Evolutionary conservation across 805 yeast species (phyloP).

Genomic region (Candida boleticola): DNA sequence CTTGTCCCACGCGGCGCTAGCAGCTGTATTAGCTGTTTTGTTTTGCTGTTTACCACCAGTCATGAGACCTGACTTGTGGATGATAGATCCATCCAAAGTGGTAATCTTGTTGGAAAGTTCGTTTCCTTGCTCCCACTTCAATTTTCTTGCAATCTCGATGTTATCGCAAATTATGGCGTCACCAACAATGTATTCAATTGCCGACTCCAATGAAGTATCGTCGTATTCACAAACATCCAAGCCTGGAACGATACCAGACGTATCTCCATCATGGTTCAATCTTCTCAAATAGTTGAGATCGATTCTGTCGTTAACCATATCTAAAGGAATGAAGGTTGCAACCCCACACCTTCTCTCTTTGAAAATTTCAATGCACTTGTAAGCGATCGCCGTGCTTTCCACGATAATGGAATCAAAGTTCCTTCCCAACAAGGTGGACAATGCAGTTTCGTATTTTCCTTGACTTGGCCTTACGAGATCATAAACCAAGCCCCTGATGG

Average conservation of each 20-base stretch:
- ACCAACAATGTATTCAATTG: conserved; percentile 77
- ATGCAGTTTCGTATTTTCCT: conserved; percentile 68
- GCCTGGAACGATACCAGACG: conserved; percentile 59
- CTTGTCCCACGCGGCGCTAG: conserved; percentile 64
- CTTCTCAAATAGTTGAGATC: conserved; percentile 55
- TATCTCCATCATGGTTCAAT: conserved; percentile 24
- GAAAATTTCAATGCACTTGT: conserved; percentile 72
- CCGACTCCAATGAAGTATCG: conserved; percentile 67
- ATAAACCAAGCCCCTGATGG: conserved; percentile 77
- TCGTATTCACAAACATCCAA: conserved; percentile 68
- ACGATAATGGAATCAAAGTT: conserved; percentile 83
- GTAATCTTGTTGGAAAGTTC: conserved; percentile 55
- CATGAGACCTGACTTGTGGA: conserved; percentile 86
- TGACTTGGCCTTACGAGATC: conserved; percentile 79
- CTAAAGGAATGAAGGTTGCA: conserved; percentile 86
- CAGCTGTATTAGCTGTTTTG: conserved; percentile 36
- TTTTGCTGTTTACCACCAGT: conserved; percentile 76
- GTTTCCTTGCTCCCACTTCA: conserved; percentile 54
- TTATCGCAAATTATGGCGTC: conserved; percentile 76
- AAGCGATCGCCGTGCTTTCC: conserved; percentile 65
- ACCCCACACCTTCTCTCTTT: conserved; percentile 84
- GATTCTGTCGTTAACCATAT: conserved; percentile 58
- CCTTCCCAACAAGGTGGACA: conserved; percentile 74
- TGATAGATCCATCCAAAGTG: conserved; percentile 78
- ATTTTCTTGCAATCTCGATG: conserved; percentile 61